Conservation (phyloP, 2,329 filamentous ascomycete genomes). For the Hypoxylon sp. region DNA sequence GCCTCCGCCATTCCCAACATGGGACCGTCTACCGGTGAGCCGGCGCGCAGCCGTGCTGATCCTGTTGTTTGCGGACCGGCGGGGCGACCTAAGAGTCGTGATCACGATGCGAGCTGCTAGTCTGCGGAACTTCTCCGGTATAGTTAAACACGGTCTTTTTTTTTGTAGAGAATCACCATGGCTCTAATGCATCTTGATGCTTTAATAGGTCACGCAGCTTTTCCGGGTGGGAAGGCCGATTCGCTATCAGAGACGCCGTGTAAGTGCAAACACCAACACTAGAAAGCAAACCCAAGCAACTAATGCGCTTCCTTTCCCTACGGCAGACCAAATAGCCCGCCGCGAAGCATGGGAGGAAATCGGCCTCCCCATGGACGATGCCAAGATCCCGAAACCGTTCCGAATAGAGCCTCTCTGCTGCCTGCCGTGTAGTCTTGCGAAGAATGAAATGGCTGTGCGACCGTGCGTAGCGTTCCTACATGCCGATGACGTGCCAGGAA, state of each 20-base stretch:
- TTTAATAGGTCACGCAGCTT: conserved; percentile 78
- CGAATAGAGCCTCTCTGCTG: conserved; percentile 89
- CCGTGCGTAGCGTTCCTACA: conserved; percentile 86
- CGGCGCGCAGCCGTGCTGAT: conserved; percentile 89
- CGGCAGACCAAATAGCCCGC: conserved; percentile 82
- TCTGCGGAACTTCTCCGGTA: conserved; percentile 77
- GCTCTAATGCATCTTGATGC: conserved; percentile 17
- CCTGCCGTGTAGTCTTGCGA: conserved; percentile 81
- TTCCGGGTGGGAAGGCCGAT: conserved; percentile 84
- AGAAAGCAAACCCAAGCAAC: background rate
- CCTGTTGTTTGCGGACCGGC: conserved; percentile 86
- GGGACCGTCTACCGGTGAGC: conserved; percentile 72
- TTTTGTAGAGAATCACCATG: background rate
- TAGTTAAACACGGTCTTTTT: conserved; percentile 16
- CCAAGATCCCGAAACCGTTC: conserved; percentile 81
- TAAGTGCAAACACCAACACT: conserved; percentile 54
- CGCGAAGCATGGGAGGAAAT: conserved; percentile 96
- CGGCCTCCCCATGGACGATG: conserved; percentile 81
- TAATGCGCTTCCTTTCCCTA: conserved; percentile 13
- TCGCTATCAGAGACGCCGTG: conserved; percentile 71
- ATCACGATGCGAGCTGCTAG: conserved; percentile 77
- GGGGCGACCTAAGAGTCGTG: conserved; percentile 82
- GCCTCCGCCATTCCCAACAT: conserved; percentile 72
- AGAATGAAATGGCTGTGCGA: conserved; percentile 80
- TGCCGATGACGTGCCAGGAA: conserved; percentile 62